Evolutionary conservation across 225 moss, liverwort and hornwort species (phyloP), one percentile per base, ranked within the genome.

Genomic region (Pseudisothecium myosuroides): DNA sequence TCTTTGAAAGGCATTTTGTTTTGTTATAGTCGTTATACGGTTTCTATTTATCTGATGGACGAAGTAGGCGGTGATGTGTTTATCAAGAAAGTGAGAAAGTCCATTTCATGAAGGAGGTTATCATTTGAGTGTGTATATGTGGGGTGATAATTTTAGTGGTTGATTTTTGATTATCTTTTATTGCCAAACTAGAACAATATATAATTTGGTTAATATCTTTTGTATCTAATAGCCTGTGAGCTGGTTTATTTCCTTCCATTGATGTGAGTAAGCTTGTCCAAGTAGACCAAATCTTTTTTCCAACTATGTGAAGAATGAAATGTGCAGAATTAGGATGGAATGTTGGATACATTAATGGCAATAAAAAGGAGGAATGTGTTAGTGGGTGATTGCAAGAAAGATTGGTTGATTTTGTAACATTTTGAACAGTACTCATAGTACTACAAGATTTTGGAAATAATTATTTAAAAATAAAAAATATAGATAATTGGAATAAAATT

Each of bases 51-150:
- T 22, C 4, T 68, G 37, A n/a, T 22, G 5, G 7, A 68, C 29
- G 9, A 63, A 63, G 8, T 23, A 22, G 12, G 68, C 2, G 3
- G 12, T 37, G 21, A 20, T 23, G n/a, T n/a, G 7, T 12, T n/a
- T n/a, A 22, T 22, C 21, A n/a, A 68, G 1, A 26, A 71, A 24
- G 15, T 15, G 23, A 68, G 1, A 26, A 71, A 24, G 15, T 15
- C 2, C 5, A 71, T 41, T 39, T 41, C 11, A 41, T 14, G 3
- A 26, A 0, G 5, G 8, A 3, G 4, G 8, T 0, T 8, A 71
- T 71, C 8, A 71, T 41, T 71, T 8, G 0, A 71, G 2, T 41
- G 7, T 69, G 8, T 24, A 41, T 26, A 41, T 26, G 1, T 26
- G 1, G 5, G 4, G 0, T 66, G 11, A 66, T 10, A 66, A 19